Conservation (phyloP, 75 land plant genomes). For the Isoetes taiwanensis region DNA sequence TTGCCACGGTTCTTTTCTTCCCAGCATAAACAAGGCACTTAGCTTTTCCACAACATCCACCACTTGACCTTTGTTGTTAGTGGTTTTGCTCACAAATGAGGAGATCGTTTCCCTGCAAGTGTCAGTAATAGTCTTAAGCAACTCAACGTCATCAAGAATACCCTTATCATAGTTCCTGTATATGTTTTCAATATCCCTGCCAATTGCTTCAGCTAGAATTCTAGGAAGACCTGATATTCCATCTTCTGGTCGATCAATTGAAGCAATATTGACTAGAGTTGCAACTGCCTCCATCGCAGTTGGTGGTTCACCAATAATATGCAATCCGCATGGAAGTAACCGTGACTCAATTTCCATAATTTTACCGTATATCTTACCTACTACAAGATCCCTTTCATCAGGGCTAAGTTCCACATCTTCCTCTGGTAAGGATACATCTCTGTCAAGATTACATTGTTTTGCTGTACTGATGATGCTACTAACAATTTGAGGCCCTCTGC, state of each 20-base stretch:
- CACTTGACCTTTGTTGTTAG: conserved; percentile 82
- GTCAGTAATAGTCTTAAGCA: conserved; percentile 72
- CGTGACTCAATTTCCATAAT: conserved; percentile 99
- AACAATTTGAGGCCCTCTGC: conserved; percentile 89
- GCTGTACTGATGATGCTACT: conserved; percentile 92
- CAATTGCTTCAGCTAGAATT: conserved; percentile 67
- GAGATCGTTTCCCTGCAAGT: conserved; percentile 68
- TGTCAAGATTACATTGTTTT: conserved; percentile 97
- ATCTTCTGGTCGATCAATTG: conserved; percentile 86
- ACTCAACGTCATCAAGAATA: conserved; percentile 72
- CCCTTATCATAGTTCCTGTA: conserved; percentile 90
- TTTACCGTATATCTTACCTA: conserved; percentile 93
- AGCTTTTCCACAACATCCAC: conserved; percentile 70
- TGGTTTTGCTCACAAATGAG: conserved; percentile 63
- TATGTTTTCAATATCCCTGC: conserved; percentile 82
- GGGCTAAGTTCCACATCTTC: conserved; percentile 61
- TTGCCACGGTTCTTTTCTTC: conserved; percentile 81
- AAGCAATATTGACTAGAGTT: conserved; percentile 92
- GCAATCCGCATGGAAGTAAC: conserved; percentile 87
- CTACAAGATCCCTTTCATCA: conserved; percentile 75
- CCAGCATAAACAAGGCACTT: conserved; percentile 60
- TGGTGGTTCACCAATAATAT: conserved; percentile 97
- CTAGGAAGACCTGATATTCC: conserved; percentile 67
- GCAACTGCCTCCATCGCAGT: conserved; percentile 97
- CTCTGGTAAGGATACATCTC: conserved; percentile 77